Base-by-base conservation (phyloP, 768 basidiomycete genomes). In the Galerina sulciceps region DNA sequence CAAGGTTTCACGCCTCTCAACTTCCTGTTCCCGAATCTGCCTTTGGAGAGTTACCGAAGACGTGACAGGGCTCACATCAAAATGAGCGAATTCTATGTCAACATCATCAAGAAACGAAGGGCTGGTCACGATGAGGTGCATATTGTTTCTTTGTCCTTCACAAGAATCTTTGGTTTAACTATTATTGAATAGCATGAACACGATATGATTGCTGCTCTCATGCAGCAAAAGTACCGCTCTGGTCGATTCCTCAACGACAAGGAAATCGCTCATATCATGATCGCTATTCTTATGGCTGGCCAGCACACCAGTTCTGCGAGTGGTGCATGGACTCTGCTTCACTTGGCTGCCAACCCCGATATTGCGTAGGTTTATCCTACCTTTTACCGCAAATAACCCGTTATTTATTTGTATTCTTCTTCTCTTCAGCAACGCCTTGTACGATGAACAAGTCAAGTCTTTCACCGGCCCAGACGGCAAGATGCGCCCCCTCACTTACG, bases 241-340 rank as follows among this genome's bases (percentile, higher is more conserved):
- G 97, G 97, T 55, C 80, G 82, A 44, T 69, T 80, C 2, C 81
- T 99, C 40, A 83, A 81, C 60, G 95, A 99, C 69, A 88, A 91
- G 64, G 94, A 99, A 73, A 90, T 99, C 59, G 95, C 97, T 0
- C 97, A 99, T 71, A 96, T 99, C 70, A 88, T 99, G 90, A 99
- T 98, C 68, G 97, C 97, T 14, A 85, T 99, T 45, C 87, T 99
- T 62, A 99, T 99, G 97, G 97, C 97, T 43, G 97, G 97, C 38
- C 97, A 99, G 76, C 97, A 99, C 75, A 99, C 97, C 0, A 93
- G 91, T 66, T 97, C 97, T 13, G 89, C 97, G 2, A 90, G 93
- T 18, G 88, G 88, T 34, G 89, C 94, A 10, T 99, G 97, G 97
- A 71, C 88, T 14, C 80, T 99, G 38, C 84, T 98, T 42, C 94